phyloP scores from a whole-genome alignment of 83 land plant species.

The Thuja plicata region DNA sequence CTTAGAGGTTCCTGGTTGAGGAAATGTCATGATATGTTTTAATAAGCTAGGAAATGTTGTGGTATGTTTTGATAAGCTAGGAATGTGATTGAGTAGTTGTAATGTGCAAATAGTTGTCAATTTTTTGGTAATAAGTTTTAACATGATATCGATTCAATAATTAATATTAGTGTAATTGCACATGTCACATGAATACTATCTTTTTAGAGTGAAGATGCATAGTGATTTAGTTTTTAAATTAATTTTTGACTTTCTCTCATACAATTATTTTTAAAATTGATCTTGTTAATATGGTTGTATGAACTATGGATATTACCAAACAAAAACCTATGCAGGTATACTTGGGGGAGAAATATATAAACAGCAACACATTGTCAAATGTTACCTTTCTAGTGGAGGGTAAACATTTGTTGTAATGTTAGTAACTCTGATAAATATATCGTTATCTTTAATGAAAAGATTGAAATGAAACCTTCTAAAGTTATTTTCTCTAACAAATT shows the following conservation, averaged over 20 bases:
- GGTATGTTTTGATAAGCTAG: background rate
- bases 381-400: slow-evolving; percentile 97
- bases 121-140: background rate
- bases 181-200: too few species aligned
- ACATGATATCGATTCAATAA: background rate
- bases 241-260: background rate
- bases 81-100: background rate
- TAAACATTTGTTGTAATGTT: slow-evolving; percentile 9
- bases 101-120: background rate
- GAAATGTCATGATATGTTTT: background rate
- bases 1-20: background rate
- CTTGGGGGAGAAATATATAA: slow-evolving; percentile 91
- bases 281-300: background rate
- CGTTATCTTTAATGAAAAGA: background rate
- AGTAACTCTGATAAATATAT: background rate
- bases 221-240: background rate
- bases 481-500: background rate
- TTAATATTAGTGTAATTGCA: too few species aligned
- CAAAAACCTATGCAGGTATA: slow-evolving; percentile 64
- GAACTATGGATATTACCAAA: background rate
- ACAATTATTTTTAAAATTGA: background rate
- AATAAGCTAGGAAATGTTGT: too few species aligned
- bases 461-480: background rate
- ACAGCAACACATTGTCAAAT: slow-evolving; percentile 82
- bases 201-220: background rate